phyloP scores from a whole-genome alignment of 306 rosid genomes.

The Begonia fuchsioides region DNA sequence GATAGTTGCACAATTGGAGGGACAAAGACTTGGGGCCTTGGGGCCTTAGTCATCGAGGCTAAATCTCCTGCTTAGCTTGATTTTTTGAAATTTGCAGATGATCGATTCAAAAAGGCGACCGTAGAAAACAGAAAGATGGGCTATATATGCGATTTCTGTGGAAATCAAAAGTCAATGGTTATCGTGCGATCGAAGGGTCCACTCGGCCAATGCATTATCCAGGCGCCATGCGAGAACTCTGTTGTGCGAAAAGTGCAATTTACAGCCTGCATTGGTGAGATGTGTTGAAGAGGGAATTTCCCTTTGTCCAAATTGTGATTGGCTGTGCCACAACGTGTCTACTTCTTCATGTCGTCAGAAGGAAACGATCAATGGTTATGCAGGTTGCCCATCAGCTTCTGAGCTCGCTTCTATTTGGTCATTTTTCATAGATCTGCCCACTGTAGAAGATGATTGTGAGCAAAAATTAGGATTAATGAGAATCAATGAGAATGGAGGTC shows the following conservation, averaged over 20 bases:
- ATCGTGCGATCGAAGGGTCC: constrained; percentile 88
- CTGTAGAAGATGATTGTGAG: constrained; percentile 66
- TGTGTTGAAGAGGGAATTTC: constrained; percentile 70
- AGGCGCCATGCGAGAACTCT: constrained; percentile 80
- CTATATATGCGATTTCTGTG: constrained; percentile 77
- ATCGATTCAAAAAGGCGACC: constrained; percentile 13
- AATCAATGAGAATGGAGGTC: constrained; percentile 55
- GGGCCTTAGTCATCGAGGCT: no score
- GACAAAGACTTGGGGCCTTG: no score
- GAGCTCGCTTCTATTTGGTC: constrained; percentile 95
- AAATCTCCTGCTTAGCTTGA: background rate
- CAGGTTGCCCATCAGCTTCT: constrained; percentile 86
- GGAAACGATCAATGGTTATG: constrained; percentile 62
- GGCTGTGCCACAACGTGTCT: constrained; percentile 51
- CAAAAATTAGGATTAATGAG: constrained; percentile 84
- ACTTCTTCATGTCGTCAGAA: constrained; percentile 60
- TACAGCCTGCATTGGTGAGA: constrained; percentile 67
- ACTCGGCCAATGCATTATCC: constrained; percentile 89
- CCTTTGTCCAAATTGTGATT: constrained; percentile 95
- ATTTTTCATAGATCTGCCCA: constrained; percentile 45
- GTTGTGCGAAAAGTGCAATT: constrained; percentile 76
- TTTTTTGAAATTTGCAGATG: constrained; percentile 13
- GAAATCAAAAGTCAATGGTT: constrained; percentile 82
- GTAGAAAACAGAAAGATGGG: constrained; percentile 48
- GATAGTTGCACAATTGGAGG: no score